A percentile compares a stretch with the other conserved stretches of the same genome.
Conservation (phyloP, 2,329 filamentous ascomycete species). For the Thermomyces lanuginosus region DNA sequence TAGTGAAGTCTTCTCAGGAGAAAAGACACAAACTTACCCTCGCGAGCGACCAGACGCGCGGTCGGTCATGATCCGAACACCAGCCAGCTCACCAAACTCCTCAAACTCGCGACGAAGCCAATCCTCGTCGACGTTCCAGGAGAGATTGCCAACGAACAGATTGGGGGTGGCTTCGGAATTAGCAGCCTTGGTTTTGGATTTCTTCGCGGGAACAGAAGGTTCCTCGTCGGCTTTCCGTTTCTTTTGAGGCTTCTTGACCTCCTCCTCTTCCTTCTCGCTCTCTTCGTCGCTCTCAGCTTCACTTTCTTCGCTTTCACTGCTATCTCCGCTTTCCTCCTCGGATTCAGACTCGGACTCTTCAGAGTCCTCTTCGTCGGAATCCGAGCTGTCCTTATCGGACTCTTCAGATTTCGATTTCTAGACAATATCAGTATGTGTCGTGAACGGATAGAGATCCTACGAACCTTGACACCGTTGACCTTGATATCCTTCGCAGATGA, state of each 20-base stretch:
- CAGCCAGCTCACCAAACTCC: constrained; percentile 53
- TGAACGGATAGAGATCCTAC: constrained; percentile 1
- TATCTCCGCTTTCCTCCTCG: constrained; percentile 6
- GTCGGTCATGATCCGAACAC: constrained; percentile 70
- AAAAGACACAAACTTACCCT: constrained; percentile 36
- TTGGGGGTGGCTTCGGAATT: constrained; percentile 34
- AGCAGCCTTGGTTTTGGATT: constrained; percentile 43
- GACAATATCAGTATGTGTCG: background rate
- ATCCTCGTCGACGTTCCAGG: constrained; percentile 80
- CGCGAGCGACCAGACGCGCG: constrained; percentile 67
- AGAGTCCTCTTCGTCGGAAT: too few relatives aligned
- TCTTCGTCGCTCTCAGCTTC: constrained; percentile 11
- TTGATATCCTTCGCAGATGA: constrained; percentile 9
- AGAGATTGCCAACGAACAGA: constrained; percentile 78
- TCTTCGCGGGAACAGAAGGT: constrained; percentile 32
- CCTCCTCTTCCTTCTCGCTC: constrained; percentile 11
- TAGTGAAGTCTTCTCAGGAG: background rate
- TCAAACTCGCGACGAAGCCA: constrained; percentile 68
- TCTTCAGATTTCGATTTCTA: too few relatives aligned
- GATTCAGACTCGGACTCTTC: constrained; percentile 10
- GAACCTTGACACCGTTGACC: constrained; percentile 7
- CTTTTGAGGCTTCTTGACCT: constrained; percentile 19
- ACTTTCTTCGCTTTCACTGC: constrained; percentile 12
- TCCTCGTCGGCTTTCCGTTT: constrained; percentile 37
- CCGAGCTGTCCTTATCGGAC: too few relatives aligned